These are phyloP conservation scores for Fusarium temperatum DNA, from an alignment of 2,329 filamentous ascomycete species.

Conservation along the genomic window DNA sequence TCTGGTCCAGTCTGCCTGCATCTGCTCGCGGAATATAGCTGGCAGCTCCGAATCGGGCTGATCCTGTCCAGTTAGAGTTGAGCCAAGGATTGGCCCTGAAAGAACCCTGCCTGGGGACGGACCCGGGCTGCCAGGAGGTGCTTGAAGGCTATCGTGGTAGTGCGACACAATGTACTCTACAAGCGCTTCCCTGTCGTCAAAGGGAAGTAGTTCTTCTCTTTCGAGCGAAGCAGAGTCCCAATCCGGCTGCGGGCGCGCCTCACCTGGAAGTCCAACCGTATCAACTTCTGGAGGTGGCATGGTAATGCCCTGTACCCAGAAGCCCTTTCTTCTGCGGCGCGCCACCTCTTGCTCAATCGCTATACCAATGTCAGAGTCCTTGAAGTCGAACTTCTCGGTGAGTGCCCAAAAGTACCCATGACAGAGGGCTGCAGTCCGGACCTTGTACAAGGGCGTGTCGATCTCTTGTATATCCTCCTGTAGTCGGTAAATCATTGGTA, in stretches of 20 bases:
- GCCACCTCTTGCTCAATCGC: slow-evolving; percentile 80
- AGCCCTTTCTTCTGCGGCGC: slow-evolving; percentile 74
- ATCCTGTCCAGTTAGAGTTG: slow-evolving; percentile 51
- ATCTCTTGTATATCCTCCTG: slow-evolving; percentile 82
- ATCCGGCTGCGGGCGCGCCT: slow-evolving; percentile 53
- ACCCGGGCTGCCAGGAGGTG: slow-evolving; percentile 75
- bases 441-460: slow-evolving; percentile 73
- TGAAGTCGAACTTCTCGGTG: slow-evolving; percentile 79
- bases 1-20: slow-evolving; percentile 82
- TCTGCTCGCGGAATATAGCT: slow-evolving; percentile 73
- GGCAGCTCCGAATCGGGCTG: slow-evolving; percentile 68
- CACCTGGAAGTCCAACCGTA: slow-evolving; percentile 65
- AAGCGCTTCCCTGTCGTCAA: slow-evolving; percentile 76
- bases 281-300: slow-evolving; percentile 74
- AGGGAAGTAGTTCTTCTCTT: slow-evolving; percentile 74
- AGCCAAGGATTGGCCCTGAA: slow-evolving; percentile 68
- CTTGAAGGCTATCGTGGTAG: slow-evolving; percentile 70
- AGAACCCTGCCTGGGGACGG: slow-evolving; percentile 73
- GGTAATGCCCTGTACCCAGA: slow-evolving; percentile 81
- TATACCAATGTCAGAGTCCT: slow-evolving; percentile 72
- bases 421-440: slow-evolving; percentile 83
- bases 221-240: slow-evolving; percentile 65
- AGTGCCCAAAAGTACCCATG: slow-evolving; percentile 90
- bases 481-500: slow-evolving; percentile 89
- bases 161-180: slow-evolving; percentile 78